A percentile compares a stretch with the other conserved stretches of the same genome.
phyloP scores from a whole-genome alignment of 805 yeast genomes.

The Ogataea trehalophila region DNA sequence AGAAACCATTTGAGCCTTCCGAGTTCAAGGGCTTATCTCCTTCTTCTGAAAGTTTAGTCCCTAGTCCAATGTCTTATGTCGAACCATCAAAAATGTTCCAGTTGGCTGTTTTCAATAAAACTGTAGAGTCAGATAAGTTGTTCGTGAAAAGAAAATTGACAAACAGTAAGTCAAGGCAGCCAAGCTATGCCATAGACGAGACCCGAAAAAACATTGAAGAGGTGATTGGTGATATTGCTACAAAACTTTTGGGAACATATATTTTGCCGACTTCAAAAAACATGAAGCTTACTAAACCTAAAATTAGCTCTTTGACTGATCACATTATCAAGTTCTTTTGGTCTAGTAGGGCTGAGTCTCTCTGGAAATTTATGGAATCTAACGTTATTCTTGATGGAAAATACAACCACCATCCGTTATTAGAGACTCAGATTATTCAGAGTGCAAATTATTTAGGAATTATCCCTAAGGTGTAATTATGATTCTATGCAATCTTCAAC shows the following conservation, averaged over 20 bases:
- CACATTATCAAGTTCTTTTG: conserved; percentile 29
- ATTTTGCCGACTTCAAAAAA: conserved; percentile 4
- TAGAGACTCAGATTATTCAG: conserved; percentile 16
- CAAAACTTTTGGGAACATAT: conserved; percentile 8
- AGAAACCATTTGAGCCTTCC: conserved; percentile 9
- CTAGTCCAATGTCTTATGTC: conserved; percentile 22
- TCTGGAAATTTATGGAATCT: conserved; percentile 21
- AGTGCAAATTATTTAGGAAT: conserved; percentile 19
- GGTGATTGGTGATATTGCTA: conserved; percentile 20
- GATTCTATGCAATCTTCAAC: no score
- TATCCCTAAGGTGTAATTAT: neutral
- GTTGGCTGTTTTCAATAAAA: conserved; percentile 23
- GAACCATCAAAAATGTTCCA: conserved; percentile 25
- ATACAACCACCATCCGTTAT: neutral
- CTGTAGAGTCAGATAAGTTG: conserved; percentile 18
- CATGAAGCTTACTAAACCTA: conserved; percentile 12
- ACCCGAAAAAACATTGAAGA: conserved; percentile 15
- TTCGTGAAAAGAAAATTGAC: conserved; percentile 2
- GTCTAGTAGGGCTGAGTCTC: conserved; percentile 19
- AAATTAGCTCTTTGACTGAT: conserved; percentile 25
- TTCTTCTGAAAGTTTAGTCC: neutral
- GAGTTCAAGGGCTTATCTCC: conserved; percentile 5
- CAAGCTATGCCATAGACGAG: neutral
- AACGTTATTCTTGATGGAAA: neutral
- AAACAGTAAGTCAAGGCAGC: neutral